Evolutionary conservation across 1,284 basidiomycete species (phyloP).

Genomic region (Ceratorhiza oryzae-sativae): DNA sequence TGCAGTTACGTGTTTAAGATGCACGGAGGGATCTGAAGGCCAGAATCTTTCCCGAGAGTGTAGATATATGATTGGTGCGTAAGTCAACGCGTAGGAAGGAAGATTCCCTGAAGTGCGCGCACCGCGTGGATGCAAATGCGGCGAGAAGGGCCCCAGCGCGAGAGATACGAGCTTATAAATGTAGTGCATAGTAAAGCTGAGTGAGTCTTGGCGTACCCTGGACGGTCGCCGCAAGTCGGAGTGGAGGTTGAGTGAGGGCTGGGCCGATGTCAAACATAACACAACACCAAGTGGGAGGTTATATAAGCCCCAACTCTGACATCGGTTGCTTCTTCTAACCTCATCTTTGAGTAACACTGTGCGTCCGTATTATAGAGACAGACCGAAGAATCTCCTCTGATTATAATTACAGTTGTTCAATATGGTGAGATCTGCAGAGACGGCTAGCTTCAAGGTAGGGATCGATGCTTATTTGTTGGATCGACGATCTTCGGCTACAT

Average conservation of each 20-base stretch:
- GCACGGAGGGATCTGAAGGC: conserved; percentile 49
- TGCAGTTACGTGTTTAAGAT: conserved; percentile 48
- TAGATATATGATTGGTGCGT: conserved; percentile 48
- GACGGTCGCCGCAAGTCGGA: background rate
- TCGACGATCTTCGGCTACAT: conserved; percentile 7
- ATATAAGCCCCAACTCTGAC: background rate
- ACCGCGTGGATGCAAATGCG: background rate
- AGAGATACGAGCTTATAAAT: background rate
- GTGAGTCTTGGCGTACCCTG: background rate
- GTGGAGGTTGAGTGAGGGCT: background rate
- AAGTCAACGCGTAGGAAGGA: conserved; percentile 48
- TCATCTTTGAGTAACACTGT: background rate
- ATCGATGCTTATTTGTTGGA: background rate
- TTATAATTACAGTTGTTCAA: conserved; percentile 36
- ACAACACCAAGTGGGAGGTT: background rate
- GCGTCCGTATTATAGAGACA: background rate
- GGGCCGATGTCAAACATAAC: background rate
- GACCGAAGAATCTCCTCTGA: background rate
- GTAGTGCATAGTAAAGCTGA: background rate
- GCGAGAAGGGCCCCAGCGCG: conserved; percentile 1
- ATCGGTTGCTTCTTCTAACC: conserved; percentile 8
- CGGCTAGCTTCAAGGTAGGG: conserved; percentile 67
- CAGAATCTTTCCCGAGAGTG: conserved; percentile 49
- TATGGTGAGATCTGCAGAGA: conserved; percentile 72
- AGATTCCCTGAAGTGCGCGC: conserved; percentile 39